phyloP scores from a whole-genome alignment of 2,329 filamentous ascomycete genomes.

The Ploettnerulaceae sp. region DNA sequence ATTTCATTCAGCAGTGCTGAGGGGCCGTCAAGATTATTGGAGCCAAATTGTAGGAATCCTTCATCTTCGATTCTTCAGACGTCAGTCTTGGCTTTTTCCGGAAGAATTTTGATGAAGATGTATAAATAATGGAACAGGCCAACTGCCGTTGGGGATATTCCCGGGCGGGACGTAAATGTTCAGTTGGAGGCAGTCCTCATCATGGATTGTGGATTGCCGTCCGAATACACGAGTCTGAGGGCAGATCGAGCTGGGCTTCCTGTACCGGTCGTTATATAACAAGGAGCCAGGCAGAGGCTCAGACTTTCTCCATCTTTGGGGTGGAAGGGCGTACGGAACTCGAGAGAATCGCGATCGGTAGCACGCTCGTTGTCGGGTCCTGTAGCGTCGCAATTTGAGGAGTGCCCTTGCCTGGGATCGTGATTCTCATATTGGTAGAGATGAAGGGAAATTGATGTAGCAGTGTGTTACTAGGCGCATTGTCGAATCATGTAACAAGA shows the following conservation, averaged over 20 bases:
- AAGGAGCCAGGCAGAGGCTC: slow-evolving; percentile 31
- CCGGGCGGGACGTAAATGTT: slow-evolving; percentile 44
- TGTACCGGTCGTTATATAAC: slow-evolving; percentile 35
- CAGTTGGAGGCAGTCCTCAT: slow-evolving; percentile 46
- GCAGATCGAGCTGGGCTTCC: slow-evolving; percentile 30
- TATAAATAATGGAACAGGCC: slow-evolving; percentile 19
- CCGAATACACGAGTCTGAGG: slow-evolving; percentile 33
- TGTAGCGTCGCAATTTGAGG: no score
- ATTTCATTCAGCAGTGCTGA: slow-evolving; percentile 10
- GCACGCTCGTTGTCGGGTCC: no score
- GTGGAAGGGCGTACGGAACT: slow-evolving; percentile 27
- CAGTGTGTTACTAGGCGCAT: no score
- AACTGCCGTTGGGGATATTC: slow-evolving; percentile 3
- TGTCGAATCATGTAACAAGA: no score
- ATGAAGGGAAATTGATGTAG: no score
- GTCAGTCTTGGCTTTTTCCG: no score
- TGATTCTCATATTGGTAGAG: no score
- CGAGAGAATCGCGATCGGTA: slow-evolving; percentile 19
- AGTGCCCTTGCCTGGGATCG: no score
- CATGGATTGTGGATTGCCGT: slow-evolving; percentile 28
- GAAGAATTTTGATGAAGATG: no score
- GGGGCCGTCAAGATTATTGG: slow-evolving; percentile 14
- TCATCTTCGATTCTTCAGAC: no score
- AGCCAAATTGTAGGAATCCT: slow-evolving; percentile 16
- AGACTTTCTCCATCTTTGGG: slow-evolving; percentile 27